phyloP scores from a whole-genome alignment of 495 filamentous ascomycete genomes.

The Geoglossum glabrum region DNA sequence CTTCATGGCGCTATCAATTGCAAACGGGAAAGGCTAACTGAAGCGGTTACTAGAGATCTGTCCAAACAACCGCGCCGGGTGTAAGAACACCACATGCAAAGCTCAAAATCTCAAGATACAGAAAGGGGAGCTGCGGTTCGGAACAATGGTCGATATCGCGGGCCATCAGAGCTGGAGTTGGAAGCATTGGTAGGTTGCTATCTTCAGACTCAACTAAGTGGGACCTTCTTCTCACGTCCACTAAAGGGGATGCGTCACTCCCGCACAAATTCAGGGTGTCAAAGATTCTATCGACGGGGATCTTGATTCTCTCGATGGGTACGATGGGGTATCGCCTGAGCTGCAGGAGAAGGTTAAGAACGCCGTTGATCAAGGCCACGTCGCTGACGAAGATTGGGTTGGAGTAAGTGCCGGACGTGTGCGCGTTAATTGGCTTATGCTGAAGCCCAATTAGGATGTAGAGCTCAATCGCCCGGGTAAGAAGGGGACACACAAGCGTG shows the following conservation, averaged over 20 bases:
- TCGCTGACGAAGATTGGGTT: conserved; percentile 59
- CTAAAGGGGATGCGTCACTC: conserved; percentile 63
- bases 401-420: conserved; percentile 34
- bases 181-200: conserved; percentile 51
- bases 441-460: conserved; percentile 29
- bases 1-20: neutral
- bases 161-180: conserved; percentile 36
- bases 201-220: neutral
- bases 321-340: conserved; percentile 44
- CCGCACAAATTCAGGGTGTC: conserved; percentile 35
- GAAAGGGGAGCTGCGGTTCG: conserved; percentile 57
- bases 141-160: conserved; percentile 37
- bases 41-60: conserved; percentile 33
- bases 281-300: conserved; percentile 25
- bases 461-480: conserved; percentile 48
- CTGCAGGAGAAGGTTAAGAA: conserved; percentile 38
- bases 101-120: conserved; percentile 40
- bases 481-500: conserved; percentile 33
- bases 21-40: neutral
- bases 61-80: conserved; percentile 40
- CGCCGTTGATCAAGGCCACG: conserved; percentile 47
- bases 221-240: conserved; percentile 6
- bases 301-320: conserved; percentile 41
- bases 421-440: conserved; percentile 7
- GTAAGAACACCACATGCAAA: conserved; percentile 48